Base-by-base conservation (phyloP, 345 rosid genomes). In the Pelargonium nanum region DNA sequence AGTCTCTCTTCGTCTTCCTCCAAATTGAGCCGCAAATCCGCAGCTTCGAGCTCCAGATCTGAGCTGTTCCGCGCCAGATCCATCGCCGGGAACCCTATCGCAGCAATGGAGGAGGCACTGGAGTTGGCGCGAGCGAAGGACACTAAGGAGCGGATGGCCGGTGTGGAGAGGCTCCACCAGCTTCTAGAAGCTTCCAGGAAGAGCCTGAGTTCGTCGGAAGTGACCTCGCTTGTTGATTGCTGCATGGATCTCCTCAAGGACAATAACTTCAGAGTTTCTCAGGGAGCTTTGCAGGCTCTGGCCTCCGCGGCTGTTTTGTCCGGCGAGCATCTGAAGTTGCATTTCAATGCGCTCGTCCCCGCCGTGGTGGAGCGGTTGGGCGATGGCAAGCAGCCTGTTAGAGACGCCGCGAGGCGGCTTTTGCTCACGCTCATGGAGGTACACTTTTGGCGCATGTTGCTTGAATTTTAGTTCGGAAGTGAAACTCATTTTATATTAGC, bases 381-480 rank as follows among this genome's bases (percentile, higher is more conserved):
- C 6, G 97, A 93, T 55, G 81, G 78, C 22, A 93, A 89, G 63
- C 99, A 93, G 68, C 99, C 99, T 0, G 99, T 93, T 26, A 71
- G 99, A 24, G 97, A 93, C 64, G 97, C 99, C 17, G 97, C 99
- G 5, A 80, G 97, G 68, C 86, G 99, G 25, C 75, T 93, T 53
- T 66, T 93, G 74, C 88, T 91, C 20, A 93, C 99, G 64, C 90
- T 93, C n/a, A 93, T 93, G 99, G 97, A 93, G 99, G 99, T 89
- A 57, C 23, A 19, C 5, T 53, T 53, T 23, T 28, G 32, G 32
- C 32, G 32, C 32, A 2, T 28, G 20, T 56, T 56, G 59, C 16
- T 56, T 6, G 24, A 21, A 17, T 22, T 52, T 48, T 26, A 22
- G 52, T 21, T 30, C 21, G n/a, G 16, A 10, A 22, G 26, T 12